Evolutionary conservation across 768 basidiomycete genomes (phyloP), one percentile per base, ranked within the genome.

Genomic region (Tubosaeta sp.): DNA sequence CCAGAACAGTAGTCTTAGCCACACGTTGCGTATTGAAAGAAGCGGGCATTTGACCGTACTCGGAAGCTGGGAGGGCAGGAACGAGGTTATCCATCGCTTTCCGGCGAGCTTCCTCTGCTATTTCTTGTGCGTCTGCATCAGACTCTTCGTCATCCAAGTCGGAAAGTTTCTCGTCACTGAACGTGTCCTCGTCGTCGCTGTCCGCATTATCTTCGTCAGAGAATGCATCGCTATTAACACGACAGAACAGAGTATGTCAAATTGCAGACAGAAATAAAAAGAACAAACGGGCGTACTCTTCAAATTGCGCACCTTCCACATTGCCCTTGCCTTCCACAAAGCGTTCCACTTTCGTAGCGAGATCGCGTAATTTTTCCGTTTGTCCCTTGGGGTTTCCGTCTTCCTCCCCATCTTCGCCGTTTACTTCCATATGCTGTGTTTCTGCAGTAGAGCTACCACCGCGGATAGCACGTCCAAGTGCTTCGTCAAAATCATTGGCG

Each of bases 321-420:
- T 90, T 87, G 2, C 97, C 97, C 64, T 95, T 72, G 3, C 89
- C 93, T 59, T 92, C 84, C 2, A 99, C 85, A 64, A 99, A 99
- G n/a, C 75, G 73, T 59, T 90, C 87, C 1, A 99, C 91, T 65
- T 91, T 90, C 54, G 79, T 71, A 11, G 97, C 95, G 48, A 99
- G 76, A 54, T 80, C 78, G 59, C 82, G 83, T 29, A 98, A 71
- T 54, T 80, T 81, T 19, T 76, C 66, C 10, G 92, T 86, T 65
- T 91, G 87, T 53, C 81, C 77, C 26, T 81, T 78, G 7, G 81
- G 78, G 5, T 85, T 38, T 19, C 68, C 73, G 50, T 84, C 82
- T 38, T 65, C 63, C 31, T 48, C 50, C 13, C 38, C 69, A 3
- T 60, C 55, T 13, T 61, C 59, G 2, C 42, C 51, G 50, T 84